Conservation (phyloP, 768 basidiomycete species). For the Serpula lacrymans region DNA sequence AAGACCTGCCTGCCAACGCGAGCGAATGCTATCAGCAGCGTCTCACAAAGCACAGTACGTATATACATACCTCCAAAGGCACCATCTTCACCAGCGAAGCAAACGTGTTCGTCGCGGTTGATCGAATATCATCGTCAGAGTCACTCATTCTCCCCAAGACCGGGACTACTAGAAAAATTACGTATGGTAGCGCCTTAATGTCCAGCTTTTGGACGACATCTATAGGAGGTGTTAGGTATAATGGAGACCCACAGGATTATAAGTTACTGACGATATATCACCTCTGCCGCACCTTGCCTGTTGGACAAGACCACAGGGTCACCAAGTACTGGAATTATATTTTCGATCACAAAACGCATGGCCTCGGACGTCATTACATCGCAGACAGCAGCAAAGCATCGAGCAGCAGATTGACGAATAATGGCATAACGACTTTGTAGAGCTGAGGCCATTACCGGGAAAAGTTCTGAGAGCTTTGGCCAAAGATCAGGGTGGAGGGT, state of each 20-base stretch:
- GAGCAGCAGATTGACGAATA: conserved; percentile 83
- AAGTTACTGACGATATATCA: conserved; percentile 82
- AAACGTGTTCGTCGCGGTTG: conserved; percentile 95
- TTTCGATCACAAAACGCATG: conserved; percentile 88
- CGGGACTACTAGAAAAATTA: conserved; percentile 95
- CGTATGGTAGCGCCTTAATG: conserved; percentile 92
- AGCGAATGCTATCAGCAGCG: too few species aligned
- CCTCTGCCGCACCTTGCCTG: conserved; percentile 86
- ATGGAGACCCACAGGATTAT: conserved; percentile 2
- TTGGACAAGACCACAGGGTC: conserved; percentile 73
- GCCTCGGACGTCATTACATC: conserved; percentile 80
- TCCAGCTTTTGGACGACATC: conserved; percentile 91
- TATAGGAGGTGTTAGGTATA: conserved; percentile 28
- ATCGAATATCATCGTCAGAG: conserved; percentile 83
- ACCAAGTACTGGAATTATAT: conserved; percentile 74
- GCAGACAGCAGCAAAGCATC: conserved; percentile 85
- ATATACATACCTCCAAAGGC: conserved; percentile 75
- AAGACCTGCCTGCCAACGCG: conserved; percentile 71
- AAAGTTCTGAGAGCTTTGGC: conserved; percentile 63
- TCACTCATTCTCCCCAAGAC: conserved; percentile 98
- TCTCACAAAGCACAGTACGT: neutral
- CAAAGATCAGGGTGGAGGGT: conserved; percentile 70
- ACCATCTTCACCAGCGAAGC: conserved; percentile 98
- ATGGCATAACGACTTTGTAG: conserved; percentile 88
- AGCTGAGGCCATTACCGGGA: conserved; percentile 73